Evolutionary conservation across 768 basidiomycete species (phyloP).

Genomic region (Holtermanniella nyarrowii): DNA sequence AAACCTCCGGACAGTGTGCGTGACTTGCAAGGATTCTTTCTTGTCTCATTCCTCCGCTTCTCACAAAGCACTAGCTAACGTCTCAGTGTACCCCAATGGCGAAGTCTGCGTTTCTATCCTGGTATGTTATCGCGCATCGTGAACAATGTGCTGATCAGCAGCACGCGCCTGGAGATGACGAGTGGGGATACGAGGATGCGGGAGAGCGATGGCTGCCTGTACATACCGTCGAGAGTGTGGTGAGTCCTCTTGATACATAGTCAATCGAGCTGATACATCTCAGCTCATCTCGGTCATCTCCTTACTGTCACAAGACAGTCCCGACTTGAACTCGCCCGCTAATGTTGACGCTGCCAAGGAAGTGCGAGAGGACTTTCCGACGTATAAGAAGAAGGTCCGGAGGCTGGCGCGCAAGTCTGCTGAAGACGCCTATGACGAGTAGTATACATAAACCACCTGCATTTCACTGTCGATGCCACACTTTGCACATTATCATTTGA

Average conservation of each 20-base stretch:
- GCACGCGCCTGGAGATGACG: constrained; percentile 93
- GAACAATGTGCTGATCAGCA: constrained; percentile 36
- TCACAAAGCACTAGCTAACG: not conserved
- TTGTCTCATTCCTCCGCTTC: too few relatives aligned
- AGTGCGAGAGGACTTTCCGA: constrained; percentile 27
- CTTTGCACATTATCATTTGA: too few relatives aligned
- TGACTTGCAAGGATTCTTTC: too few relatives aligned
- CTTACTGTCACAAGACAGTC: constrained; percentile 79
- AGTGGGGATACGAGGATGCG: constrained; percentile 88
- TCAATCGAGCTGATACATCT: not conserved
- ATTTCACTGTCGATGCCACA: too few relatives aligned
- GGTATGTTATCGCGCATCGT: constrained; percentile 19
- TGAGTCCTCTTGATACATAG: constrained; percentile 41
- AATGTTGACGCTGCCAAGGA: constrained; percentile 82
- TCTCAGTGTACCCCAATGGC: constrained; percentile 42
- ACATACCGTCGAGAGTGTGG: constrained; percentile 93
- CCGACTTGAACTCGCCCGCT: constrained; percentile 85
- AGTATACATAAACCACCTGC: not conserved
- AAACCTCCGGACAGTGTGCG: too few relatives aligned
- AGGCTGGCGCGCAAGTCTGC: constrained; percentile 75
- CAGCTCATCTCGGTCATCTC: constrained; percentile 96
- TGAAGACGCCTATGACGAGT: constrained; percentile 70
- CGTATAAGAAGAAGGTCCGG: constrained; percentile 93
- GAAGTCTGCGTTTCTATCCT: constrained; percentile 46
- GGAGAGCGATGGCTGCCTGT: constrained; percentile 97